Evolutionary conservation across 768 basidiomycete species (phyloP), one percentile per base, ranked within the genome.

Genomic region (Suillus luteus): DNA sequence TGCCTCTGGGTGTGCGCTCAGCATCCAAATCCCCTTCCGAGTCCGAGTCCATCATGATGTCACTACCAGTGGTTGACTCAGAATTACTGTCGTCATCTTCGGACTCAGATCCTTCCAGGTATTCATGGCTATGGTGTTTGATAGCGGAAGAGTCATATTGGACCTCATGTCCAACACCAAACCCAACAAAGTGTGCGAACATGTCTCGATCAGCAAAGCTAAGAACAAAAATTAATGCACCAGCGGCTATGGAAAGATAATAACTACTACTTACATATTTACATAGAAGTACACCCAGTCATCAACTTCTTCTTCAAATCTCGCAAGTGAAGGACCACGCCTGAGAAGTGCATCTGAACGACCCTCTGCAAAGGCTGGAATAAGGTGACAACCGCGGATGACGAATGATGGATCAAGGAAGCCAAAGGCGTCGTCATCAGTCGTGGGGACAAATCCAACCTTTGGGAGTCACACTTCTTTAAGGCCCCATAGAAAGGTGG

Each of bases 161-260:
- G 22, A 31, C 27, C 37, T 38, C 33, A 37, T 78, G 75, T 22
- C 78, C 78, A 46, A 78, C 62, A 7, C 72, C 78, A 10, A 70
- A 64, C 2, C 73, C 76, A 22, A 65, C 59, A 61, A 69, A 77
- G 14, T 75, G 68, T 69, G 77, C 75, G 17, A 77, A 64, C 78
- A 78, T 82, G 49, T 81, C 80, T 11, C 77, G 70, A 62, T 81
- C 79, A 12, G 75, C 76, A 63, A 80, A 80, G 31, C 31, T 33
- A 5, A 5, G 31, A 33, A 33, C 31, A 33, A 33, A 33, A 33
- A 33, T 33, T 33, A 33, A 33, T 33, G 31, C 5, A 33, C 31
- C 31, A 33, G 31, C 31, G 5, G 31, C 31, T 33, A 33, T 5
- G 5, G 31, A 33, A 33, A 33, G 31, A 33, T 33, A 33, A 33